phyloP scores from a whole-genome alignment of 2,329 filamentous ascomycete genomes.

The Juglanconis oblonga region DNA sequence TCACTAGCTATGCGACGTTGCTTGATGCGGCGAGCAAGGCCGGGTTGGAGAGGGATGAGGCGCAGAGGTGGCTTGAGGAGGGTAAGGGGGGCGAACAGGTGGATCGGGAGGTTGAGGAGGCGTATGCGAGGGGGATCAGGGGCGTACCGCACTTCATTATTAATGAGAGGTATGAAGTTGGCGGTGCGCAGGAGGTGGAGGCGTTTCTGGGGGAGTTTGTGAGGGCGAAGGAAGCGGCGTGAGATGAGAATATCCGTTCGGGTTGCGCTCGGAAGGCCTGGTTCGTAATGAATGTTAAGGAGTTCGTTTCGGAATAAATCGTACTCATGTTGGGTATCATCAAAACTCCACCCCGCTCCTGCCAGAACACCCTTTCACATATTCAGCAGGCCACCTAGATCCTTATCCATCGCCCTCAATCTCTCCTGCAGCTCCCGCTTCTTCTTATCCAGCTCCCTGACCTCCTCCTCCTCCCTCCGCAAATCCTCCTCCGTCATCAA shows the following conservation, averaged over 20 bases:
- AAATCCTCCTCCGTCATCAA: conserved; percentile 67
- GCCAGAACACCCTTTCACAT: conserved; percentile 37
- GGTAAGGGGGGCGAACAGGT: conserved; percentile 56
- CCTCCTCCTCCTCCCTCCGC: conserved; percentile 65
- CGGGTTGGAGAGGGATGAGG: conserved; percentile 51
- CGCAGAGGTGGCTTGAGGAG: conserved; percentile 50
- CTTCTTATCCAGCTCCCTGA: conserved; percentile 52
- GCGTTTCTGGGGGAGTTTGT: conserved; percentile 66
- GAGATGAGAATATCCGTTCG: background rate
- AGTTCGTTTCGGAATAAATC: background rate
- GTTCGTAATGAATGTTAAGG: background rate
- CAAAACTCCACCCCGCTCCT: conserved; percentile 3
- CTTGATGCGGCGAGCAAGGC: conserved; percentile 49
- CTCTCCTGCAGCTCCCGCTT: conserved; percentile 55
- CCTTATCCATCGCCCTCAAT: conserved; percentile 52
- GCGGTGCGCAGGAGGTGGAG: conserved; percentile 68
- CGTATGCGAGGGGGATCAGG: conserved; percentile 49
- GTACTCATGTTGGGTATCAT: conserved; percentile 13
- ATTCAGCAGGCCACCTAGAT: conserved; percentile 51
- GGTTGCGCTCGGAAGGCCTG: background rate
- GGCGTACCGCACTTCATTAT: conserved; percentile 77
- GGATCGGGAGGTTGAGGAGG: conserved; percentile 52
- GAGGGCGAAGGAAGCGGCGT: conserved; percentile 36
- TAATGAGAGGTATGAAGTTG: conserved; percentile 63
- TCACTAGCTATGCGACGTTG: conserved; percentile 55